phyloP scores from a whole-genome alignment of 75 land plant genomes.

The Sequoiadendron giganteum region DNA sequence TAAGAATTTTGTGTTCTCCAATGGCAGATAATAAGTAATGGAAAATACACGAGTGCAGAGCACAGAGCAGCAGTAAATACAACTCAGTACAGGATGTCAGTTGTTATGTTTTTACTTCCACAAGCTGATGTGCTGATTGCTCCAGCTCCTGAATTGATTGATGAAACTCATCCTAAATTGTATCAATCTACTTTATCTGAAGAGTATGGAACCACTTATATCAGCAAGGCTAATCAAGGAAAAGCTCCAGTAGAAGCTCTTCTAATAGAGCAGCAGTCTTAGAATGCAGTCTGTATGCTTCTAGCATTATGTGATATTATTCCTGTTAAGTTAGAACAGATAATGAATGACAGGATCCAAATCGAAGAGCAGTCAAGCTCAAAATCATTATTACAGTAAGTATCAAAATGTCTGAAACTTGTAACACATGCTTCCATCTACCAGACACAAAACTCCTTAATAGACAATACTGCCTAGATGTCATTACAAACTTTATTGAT shows the following conservation, averaged over 20 bases:
- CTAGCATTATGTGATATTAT: not conserved
- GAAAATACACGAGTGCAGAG: conserved; percentile 43
- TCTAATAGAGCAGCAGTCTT: not conserved
- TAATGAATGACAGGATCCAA: too few species aligned
- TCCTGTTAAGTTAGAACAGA: too few species aligned
- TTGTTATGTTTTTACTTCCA: conserved; percentile 36
- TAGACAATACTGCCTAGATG: too few species aligned
- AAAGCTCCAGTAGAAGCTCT: not conserved
- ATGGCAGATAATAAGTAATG: conserved; percentile 45
- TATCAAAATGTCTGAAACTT: too few species aligned
- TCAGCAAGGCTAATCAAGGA: not conserved
- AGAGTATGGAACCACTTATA: not conserved
- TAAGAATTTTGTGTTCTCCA: not conserved
- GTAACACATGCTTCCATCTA: too few species aligned
- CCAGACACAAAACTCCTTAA: too few species aligned
- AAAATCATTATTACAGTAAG: too few species aligned
- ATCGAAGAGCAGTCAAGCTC: too few species aligned
- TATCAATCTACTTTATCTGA: conserved; percentile 17
- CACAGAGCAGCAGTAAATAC: conserved; percentile 42
- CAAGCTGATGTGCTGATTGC: conserved; percentile 21
- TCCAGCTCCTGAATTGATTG: conserved; percentile 34
- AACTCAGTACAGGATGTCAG: conserved; percentile 24
- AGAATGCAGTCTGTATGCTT: not conserved
- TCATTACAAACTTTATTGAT: too few species aligned
- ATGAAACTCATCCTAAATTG: conserved; percentile 20